These are phyloP conservation scores for Acarospora socialis DNA, from an alignment of 2,329 filamentous ascomycete species.

Conservation along the genomic window DNA sequence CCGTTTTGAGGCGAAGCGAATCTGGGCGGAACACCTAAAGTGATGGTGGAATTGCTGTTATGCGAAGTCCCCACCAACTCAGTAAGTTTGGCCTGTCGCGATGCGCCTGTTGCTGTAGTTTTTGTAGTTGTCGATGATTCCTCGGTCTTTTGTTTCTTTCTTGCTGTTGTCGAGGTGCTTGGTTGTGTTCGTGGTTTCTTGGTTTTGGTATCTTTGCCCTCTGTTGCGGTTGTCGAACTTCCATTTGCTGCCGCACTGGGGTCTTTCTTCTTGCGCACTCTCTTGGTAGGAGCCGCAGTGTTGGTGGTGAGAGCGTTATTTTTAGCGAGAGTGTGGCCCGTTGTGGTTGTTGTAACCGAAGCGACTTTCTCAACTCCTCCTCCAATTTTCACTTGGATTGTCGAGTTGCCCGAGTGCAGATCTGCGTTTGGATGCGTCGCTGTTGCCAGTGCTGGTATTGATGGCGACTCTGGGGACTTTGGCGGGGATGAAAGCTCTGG, in stretches of 20 bases:
- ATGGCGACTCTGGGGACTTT: slow-evolving; percentile 9
- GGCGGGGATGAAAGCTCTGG: slow-evolving; percentile 14
- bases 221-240: slow-evolving; percentile 5
- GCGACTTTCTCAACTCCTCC: slow-evolving; percentile 9
- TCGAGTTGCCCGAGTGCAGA: slow-evolving; percentile 2
- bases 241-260: slow-evolving; percentile 7
- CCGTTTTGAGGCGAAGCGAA: slow-evolving; percentile 19
- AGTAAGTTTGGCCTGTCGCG: slow-evolving; percentile 27
- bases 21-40: slow-evolving; percentile 11
- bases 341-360: no score
- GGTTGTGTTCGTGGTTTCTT: slow-evolving; percentile 4
- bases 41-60: slow-evolving; percentile 15
- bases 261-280: slow-evolving; percentile 13
- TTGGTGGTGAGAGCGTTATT: slow-evolving; percentile 5
- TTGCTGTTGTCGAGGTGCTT: background rate
- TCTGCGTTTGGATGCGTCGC: slow-evolving; percentile 1
- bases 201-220: slow-evolving; percentile 5
- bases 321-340: no score
- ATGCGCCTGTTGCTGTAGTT: slow-evolving; percentile 14
- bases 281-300: slow-evolving; percentile 4
- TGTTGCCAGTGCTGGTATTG: slow-evolving; percentile 1
- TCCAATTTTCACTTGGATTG: slow-evolving; percentile 4
- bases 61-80: slow-evolving; percentile 22
- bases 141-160: slow-evolving; percentile 28
- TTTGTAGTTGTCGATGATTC: slow-evolving; percentile 18